Evolutionary conservation across 2,329 filamentous ascomycete genomes (phyloP).

Genomic region (Arachnomyces sp.): DNA sequence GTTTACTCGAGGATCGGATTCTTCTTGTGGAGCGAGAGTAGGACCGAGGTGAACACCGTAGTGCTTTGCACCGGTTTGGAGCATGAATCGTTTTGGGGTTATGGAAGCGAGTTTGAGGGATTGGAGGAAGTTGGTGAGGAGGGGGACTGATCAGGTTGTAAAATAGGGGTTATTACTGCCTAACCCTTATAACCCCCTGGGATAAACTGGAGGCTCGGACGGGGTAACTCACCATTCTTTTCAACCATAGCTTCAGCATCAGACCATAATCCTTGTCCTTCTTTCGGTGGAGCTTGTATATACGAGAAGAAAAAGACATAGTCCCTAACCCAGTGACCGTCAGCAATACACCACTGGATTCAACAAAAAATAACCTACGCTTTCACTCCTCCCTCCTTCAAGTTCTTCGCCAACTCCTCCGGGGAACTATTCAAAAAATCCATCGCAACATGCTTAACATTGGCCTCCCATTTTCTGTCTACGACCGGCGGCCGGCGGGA

Average conservation of each 20-base stretch:
- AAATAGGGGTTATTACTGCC: background rate
- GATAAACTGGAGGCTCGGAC: background rate
- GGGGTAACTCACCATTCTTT: slow-evolving; percentile 31
- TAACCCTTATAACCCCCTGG: slow-evolving; percentile 1
- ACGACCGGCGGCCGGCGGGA: slow-evolving; percentile 41
- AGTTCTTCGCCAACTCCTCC: slow-evolving; percentile 19
- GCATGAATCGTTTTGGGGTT: slow-evolving; percentile 40
- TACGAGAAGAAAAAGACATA: slow-evolving; percentile 51
- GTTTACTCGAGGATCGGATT: slow-evolving; percentile 17
- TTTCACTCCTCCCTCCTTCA: slow-evolving; percentile 19
- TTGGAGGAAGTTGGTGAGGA: slow-evolving; percentile 44
- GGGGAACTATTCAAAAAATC: slow-evolving; percentile 27
- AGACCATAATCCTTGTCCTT: slow-evolving; percentile 40
- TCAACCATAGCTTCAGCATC: slow-evolving; percentile 44
- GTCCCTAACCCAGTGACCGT: slow-evolving; percentile 18
- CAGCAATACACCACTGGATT: background rate
- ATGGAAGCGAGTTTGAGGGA: slow-evolving; percentile 37
- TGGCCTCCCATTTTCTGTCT: slow-evolving; percentile 26
- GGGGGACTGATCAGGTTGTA: slow-evolving; percentile 8
- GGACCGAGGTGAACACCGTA: slow-evolving; percentile 20
- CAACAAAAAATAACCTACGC: slow-evolving; percentile 10
- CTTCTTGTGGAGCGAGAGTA: slow-evolving; percentile 16
- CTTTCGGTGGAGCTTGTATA: slow-evolving; percentile 43
- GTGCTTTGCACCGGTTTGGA: slow-evolving; percentile 31
- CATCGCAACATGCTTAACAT: slow-evolving; percentile 37